Evolutionary conservation across 2,329 filamentous ascomycete genomes (phyloP).

Genomic region (Chaetothyriales sp.): DNA sequence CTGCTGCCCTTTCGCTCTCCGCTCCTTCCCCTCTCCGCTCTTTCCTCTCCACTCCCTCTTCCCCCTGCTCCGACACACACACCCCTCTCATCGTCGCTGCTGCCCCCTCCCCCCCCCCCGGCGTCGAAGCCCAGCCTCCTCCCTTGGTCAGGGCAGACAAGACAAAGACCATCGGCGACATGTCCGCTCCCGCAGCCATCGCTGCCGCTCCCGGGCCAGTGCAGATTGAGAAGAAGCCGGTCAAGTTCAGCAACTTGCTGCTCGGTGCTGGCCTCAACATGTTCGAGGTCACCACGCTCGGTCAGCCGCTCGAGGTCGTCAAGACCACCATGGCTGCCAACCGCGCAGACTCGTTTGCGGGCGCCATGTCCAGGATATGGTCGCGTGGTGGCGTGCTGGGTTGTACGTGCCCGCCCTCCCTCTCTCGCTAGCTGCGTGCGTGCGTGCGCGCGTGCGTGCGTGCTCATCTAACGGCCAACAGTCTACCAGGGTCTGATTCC

Average conservation of each 20-base stretch:
- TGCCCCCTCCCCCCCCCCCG: too few species aligned
- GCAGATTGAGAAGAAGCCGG: conserved; percentile 89
- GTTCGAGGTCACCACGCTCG: conserved; percentile 69
- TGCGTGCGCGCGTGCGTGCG: too few species aligned
- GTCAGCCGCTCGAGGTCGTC: conserved; percentile 86
- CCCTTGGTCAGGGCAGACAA: conserved; percentile 95
- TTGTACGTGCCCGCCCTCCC: conserved; percentile 50
- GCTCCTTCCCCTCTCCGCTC: background rate
- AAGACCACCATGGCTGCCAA: conserved; percentile 99
- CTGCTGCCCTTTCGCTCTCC: too few species aligned
- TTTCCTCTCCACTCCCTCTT: background rate
- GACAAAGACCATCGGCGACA: conserved; percentile 42
- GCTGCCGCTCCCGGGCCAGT: conserved; percentile 15
- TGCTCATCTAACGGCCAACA: conserved; percentile 27
- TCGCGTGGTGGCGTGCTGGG: conserved; percentile 80
- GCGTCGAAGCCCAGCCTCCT: conserved; percentile 42
- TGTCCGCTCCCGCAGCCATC: conserved; percentile 39
- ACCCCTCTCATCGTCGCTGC: background rate
- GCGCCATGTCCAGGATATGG: conserved; percentile 80
- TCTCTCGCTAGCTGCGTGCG: background rate
- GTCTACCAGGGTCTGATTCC: conserved; percentile 99
- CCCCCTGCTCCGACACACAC: background rate
- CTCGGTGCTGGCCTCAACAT: conserved; percentile 87
- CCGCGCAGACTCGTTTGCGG: conserved; percentile 70
- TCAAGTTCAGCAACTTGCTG: conserved; percentile 99